Evolutionary conservation across 257 asterid species (phyloP).

Genomic region (Salvia hispanica): DNA sequence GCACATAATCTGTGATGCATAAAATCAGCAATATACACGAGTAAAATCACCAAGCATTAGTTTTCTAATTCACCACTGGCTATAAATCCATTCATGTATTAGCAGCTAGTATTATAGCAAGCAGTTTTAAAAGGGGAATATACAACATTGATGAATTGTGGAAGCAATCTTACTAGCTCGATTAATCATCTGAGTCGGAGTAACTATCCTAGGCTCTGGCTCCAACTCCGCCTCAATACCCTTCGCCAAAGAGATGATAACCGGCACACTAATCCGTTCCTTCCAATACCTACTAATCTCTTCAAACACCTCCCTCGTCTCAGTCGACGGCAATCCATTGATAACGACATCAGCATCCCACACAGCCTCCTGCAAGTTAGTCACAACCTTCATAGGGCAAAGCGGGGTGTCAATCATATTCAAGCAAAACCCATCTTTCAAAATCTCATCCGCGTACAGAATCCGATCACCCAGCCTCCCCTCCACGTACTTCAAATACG

Average conservation of each 20-base stretch:
- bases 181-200: constrained; percentile 86
- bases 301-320: constrained; percentile 70
- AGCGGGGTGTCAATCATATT: constrained; percentile 93
- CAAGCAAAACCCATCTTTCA: constrained; percentile 84
- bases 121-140: not conserved
- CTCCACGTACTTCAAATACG: constrained; percentile 82
- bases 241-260: constrained; percentile 80
- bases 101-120: constrained; percentile 7
- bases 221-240: constrained; percentile 83
- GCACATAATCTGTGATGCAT: not conserved
- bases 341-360: constrained; percentile 93
- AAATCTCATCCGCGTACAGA: constrained; percentile 78
- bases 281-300: constrained; percentile 88
- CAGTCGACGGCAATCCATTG: constrained; percentile 91
- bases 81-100: not conserved
- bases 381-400: constrained; percentile 88
- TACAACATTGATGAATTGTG: not conserved
- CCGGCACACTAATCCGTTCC: constrained; percentile 65
- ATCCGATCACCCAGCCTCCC: constrained; percentile 84
- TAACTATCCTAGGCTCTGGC: constrained; percentile 74
- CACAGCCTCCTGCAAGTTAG: constrained; percentile 91
- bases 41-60: not conserved
- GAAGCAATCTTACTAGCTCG: constrained; percentile 64
- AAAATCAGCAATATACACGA: not conserved
- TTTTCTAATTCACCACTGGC: not conserved